Evolutionary conservation across 306 rosid genomes (phyloP), one percentile per base, ranked within the genome.

Genomic region (Prunus mira): DNA sequence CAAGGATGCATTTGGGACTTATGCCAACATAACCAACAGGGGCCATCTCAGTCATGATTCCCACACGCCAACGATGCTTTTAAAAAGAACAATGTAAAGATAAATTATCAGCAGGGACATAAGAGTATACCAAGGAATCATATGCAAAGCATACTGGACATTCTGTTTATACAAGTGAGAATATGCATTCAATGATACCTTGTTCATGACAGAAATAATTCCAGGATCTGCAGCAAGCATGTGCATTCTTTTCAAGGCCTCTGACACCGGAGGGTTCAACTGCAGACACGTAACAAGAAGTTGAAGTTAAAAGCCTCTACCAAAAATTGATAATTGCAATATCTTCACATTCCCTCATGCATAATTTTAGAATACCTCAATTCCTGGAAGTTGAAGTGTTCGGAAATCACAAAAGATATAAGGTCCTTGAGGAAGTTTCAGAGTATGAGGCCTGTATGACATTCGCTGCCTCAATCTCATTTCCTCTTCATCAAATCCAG

Each of bases 171-270:
- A 56, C 30, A 72, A 22, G 57, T 49, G 5, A 34, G 75, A 49
- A 65, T 78, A 32, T 45, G 57, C 22, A 50, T 51, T 68, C 17
- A 14, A 46, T 10, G 32, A 60, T 77, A 90, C 98, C 97, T 95
- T 95, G 86, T 87, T 95, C 97, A 95, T 92, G 70, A 92, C 57
- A 78, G 98, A 91, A 79, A 95, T 83, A 88, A 95, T 90, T 76
- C 98, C 98, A 77, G 96, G 97, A 82, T 95, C 98, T 49, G 97
- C 88, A 63, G 97, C 97, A 77, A 95, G 97, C 92, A 80, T 89
- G 74, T 92, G 97, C 98, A 95, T 95, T 92, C 89, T 92, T 82
- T 85, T 92, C 73, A 92, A 84, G 63, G 97, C 97, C 81, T 92
- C 97, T 6, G 92, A 82, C 41, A 96, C 84, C 17, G 97, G 91